Conservation (phyloP, 2,329 filamentous ascomycete genomes). For the Geosmithia putterillii region DNA sequence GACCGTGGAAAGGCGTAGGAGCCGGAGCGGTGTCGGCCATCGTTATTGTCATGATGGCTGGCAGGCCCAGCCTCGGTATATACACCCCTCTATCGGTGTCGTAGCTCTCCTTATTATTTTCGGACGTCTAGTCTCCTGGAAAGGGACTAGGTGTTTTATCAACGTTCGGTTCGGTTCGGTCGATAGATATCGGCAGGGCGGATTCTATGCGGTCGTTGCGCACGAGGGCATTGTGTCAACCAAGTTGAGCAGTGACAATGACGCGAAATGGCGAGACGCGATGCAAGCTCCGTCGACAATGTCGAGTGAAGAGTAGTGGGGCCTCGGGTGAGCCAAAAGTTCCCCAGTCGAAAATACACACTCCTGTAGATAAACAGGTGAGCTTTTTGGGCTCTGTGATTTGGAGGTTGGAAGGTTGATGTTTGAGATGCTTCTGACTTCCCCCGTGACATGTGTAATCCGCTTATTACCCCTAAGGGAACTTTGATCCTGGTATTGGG, state of each 20-base stretch:
- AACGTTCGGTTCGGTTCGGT: neutral
- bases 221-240: neutral
- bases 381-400: neutral
- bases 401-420: neutral
- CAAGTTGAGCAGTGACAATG: neutral
- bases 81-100: neutral
- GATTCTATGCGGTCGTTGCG: neutral
- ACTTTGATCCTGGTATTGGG: too few species aligned
- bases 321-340: neutral
- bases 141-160: neutral
- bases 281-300: neutral
- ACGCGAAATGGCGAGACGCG: neutral
- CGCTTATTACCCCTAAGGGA: neutral
- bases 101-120: neutral
- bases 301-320: neutral
- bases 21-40: neutral
- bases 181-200: neutral
- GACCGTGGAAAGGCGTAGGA: constrained; percentile 5
- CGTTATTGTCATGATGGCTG: neutral
- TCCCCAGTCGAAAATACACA: neutral
- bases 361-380: neutral
- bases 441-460: neutral
- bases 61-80: neutral
- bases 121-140: neutral
- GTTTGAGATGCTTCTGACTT: neutral